A percentile compares a stretch with the other conserved stretches of the same genome.
These are phyloP conservation scores for Talaromyces proteolyticus DNA, from an alignment of 495 filamentous ascomycete genomes.

Conservation along the genomic window DNA sequence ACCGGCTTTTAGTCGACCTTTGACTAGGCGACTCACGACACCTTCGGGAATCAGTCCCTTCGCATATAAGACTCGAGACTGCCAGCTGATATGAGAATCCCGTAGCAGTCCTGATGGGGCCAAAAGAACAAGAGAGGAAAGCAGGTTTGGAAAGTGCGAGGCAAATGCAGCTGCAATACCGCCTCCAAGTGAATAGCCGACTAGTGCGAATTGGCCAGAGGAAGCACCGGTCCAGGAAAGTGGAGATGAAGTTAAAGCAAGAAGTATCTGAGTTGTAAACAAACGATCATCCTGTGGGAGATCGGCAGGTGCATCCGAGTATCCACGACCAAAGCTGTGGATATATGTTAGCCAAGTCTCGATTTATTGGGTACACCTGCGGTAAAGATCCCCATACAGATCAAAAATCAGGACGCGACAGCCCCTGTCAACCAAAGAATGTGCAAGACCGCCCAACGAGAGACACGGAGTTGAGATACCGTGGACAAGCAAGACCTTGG, in stretches of 20 bases:
- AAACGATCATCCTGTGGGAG: conserved; percentile 67
- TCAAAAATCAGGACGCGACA: conserved; percentile 82
- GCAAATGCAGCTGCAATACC: conserved; percentile 73
- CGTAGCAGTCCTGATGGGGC: conserved; percentile 71
- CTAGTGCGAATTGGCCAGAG: conserved; percentile 54
- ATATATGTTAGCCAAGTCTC: neutral
- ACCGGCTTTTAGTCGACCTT: conserved; percentile 44
- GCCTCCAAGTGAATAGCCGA: conserved; percentile 85
- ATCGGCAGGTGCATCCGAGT: conserved; percentile 61
- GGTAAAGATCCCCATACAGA: conserved; percentile 25
- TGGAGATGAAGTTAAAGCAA: conserved; percentile 63
- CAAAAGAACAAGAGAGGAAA: conserved; percentile 64
- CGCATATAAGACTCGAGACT: conserved; percentile 56
- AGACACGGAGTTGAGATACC: conserved; percentile 83
- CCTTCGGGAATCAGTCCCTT: conserved; percentile 52
- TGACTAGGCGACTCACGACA: conserved; percentile 47
- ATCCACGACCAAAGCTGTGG: conserved; percentile 70
- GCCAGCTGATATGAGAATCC: conserved; percentile 52
- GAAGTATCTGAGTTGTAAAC: conserved; percentile 67
- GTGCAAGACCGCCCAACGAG: conserved; percentile 60
- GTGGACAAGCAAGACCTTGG: conserved; percentile 76
- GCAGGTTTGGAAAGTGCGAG: conserved; percentile 57
- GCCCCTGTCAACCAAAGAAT: conserved; percentile 63
- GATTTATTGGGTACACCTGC: neutral
- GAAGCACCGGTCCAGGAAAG: conserved; percentile 58